These are phyloP conservation scores for Yamadazyma nakazawae DNA, from an alignment of 805 yeast genomes.

Conservation along the genomic window DNA sequence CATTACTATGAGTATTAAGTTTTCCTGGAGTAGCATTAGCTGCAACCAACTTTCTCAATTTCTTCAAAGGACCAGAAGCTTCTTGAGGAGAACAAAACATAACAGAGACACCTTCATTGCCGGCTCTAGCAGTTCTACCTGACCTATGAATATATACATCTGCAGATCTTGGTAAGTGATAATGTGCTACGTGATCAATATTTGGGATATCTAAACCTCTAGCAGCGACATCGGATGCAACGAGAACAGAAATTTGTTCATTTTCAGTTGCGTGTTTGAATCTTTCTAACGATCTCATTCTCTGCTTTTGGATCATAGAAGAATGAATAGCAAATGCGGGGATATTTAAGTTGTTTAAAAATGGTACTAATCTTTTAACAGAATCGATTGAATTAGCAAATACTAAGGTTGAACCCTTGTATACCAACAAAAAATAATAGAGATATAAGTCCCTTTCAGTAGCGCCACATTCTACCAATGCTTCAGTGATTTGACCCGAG, in stretches of 20 bases:
- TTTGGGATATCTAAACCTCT: constrained; percentile 92
- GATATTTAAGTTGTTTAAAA: constrained; percentile 64
- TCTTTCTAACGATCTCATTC: constrained; percentile 80
- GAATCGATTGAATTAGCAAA: constrained; percentile 96
- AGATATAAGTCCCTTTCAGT: constrained; percentile 85
- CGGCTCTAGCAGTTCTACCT: constrained; percentile 98
- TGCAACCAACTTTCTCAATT: constrained; percentile 59
- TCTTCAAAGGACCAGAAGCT: constrained; percentile 80
- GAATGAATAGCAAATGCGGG: constrained; percentile 82
- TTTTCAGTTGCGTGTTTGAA: constrained; percentile 54
- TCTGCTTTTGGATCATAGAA: constrained; percentile 90
- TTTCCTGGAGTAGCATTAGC: constrained; percentile 29
- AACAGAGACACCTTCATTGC: constrained; percentile 89
- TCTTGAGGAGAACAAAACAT: constrained; percentile 93
- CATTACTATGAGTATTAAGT: constrained; percentile 44
- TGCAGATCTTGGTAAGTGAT: constrained; percentile 91
- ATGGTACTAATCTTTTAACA: constrained; percentile 79
- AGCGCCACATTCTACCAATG: constrained; percentile 87
- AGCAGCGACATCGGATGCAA: constrained; percentile 98
- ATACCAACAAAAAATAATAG: constrained; percentile 81
- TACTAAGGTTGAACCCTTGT: constrained; percentile 85
- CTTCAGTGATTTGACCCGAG: constrained; percentile 72
- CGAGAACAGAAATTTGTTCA: constrained; percentile 59
- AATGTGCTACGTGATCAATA: constrained; percentile 92
- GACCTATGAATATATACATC: constrained; percentile 94